A percentile compares a stretch with the other conserved stretches of the same genome.
Conservation (phyloP, 2,329 filamentous ascomycete species). For the Monilinia vaccinii-corymbosi region DNA sequence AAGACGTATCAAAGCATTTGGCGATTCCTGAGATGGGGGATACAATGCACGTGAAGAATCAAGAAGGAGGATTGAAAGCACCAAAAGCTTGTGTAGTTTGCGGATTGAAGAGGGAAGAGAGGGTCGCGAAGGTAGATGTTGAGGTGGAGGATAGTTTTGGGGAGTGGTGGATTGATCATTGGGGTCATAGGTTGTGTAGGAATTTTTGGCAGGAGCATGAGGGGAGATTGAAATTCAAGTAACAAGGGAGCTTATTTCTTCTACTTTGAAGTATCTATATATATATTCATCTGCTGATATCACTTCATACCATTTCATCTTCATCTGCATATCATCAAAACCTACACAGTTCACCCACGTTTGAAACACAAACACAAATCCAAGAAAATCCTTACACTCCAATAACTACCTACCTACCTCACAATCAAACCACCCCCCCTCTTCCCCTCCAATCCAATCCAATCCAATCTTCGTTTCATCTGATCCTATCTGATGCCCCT, state of each 20-base stretch:
- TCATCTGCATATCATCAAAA: no score
- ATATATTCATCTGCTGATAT: no score
- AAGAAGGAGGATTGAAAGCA: constrained; percentile 66
- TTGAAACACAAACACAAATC: no score
- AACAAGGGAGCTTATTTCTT: background rate
- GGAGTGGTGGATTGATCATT: constrained; percentile 92
- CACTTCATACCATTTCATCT: no score
- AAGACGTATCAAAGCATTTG: constrained; percentile 26
- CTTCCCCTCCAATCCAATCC: no score
- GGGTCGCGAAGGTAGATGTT: constrained; percentile 61
- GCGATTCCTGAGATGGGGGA: constrained; percentile 62
- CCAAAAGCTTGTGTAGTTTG: constrained; percentile 74
- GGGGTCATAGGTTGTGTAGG: constrained; percentile 70
- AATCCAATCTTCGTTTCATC: no score
- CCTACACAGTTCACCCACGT: no score
- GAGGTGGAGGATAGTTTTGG: constrained; percentile 83
- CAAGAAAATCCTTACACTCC: no score
- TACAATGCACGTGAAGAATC: constrained; percentile 56
- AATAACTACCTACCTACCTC: no score
- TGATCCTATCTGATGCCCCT: no score
- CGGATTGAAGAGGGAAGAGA: constrained; percentile 79
- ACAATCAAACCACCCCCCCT: no score
- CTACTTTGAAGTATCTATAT: no score
- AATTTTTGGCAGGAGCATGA: constrained; percentile 82
- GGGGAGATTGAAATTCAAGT: constrained; percentile 43